phyloP scores from a whole-genome alignment of 257 asterid genomes.

The Nicotiana noctiflora region DNA sequence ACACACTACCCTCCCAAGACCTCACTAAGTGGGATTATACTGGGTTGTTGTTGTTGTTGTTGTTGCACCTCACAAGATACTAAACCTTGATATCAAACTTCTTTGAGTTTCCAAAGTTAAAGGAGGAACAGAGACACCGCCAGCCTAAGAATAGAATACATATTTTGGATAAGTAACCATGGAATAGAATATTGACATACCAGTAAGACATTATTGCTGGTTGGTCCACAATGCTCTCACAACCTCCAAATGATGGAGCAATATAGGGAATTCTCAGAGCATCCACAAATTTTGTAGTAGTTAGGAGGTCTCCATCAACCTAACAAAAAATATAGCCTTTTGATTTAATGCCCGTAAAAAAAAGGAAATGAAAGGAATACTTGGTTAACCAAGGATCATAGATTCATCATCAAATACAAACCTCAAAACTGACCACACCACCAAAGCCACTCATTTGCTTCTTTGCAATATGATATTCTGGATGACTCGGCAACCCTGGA shows the following conservation, averaged over 20 bases:
- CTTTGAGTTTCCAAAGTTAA: background rate
- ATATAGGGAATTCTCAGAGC: conserved; percentile 73
- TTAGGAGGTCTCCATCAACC: conserved; percentile 79
- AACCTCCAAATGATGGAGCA: conserved; percentile 95
- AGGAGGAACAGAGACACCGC: background rate
- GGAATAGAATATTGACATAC: conserved; percentile 27
- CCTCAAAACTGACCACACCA: conserved; percentile 97
- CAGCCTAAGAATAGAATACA: background rate
- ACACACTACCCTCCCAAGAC: no score
- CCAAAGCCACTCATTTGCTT: conserved; percentile 93
- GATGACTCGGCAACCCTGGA: conserved; percentile 89
- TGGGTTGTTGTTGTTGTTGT: background rate
- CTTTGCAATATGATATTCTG: conserved; percentile 75
- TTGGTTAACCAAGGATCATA: background rate
- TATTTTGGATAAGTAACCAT: background rate
- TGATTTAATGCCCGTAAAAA: background rate
- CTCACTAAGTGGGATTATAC: no score
- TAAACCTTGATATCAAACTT: background rate
- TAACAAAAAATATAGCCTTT: conserved; percentile 10
- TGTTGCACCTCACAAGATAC: background rate
- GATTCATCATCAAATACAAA: conserved; percentile 24
- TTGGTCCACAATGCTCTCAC: conserved; percentile 93
- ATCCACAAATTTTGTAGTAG: conserved; percentile 77
- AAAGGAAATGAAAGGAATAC: background rate
- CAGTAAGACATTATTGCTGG: conserved; percentile 97